Percentiles rank a stretch among this genome's conserved stretches.
These are phyloP conservation scores for Arthrobotrys iridis DNA, from an alignment of 2,329 filamentous ascomycete genomes.

Conservation along the genomic window DNA sequence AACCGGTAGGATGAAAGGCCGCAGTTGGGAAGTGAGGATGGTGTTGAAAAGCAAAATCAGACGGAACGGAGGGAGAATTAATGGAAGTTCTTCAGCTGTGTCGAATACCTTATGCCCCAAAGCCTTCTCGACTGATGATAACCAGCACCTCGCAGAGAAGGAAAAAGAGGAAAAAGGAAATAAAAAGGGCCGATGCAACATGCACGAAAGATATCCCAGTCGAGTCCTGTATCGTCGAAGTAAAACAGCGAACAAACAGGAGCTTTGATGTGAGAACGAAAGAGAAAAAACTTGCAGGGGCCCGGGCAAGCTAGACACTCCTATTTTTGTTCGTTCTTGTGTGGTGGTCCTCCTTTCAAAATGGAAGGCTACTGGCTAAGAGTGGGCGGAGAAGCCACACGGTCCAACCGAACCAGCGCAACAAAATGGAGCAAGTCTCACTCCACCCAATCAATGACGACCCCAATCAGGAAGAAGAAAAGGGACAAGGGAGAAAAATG, in stretches of 20 bases:
- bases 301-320: conserved; percentile 23
- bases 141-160: conserved; percentile 58
- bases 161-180: conserved; percentile 54
- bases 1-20: background rate
- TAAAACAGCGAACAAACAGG: conserved; percentile 41
- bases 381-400: conserved; percentile 49
- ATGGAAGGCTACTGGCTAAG: conserved; percentile 40
- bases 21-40: conserved; percentile 54
- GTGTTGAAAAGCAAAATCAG: conserved; percentile 58
- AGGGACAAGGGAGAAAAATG: conserved; percentile 12
- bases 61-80: conserved; percentile 56
- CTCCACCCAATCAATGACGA: conserved; percentile 1
- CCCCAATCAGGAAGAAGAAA: conserved; percentile 10
- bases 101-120: background rate
- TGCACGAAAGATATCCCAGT: conserved; percentile 13
- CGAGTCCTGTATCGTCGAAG: conserved; percentile 16
- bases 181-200: conserved; percentile 48
- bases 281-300: conserved; percentile 22
- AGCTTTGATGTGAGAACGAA: conserved; percentile 20
- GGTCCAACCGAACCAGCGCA: conserved; percentile 43
- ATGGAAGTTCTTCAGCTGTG: conserved; percentile 55
- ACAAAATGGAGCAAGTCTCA: conserved; percentile 34
- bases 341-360: conserved; percentile 60
- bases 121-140: background rate
- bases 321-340: conserved; percentile 52